A percentile compares a stretch with the other conserved stretches of the same genome.
phyloP scores from a whole-genome alignment of 139 green algal genomes.

The Coccomyxa sp. region DNA sequence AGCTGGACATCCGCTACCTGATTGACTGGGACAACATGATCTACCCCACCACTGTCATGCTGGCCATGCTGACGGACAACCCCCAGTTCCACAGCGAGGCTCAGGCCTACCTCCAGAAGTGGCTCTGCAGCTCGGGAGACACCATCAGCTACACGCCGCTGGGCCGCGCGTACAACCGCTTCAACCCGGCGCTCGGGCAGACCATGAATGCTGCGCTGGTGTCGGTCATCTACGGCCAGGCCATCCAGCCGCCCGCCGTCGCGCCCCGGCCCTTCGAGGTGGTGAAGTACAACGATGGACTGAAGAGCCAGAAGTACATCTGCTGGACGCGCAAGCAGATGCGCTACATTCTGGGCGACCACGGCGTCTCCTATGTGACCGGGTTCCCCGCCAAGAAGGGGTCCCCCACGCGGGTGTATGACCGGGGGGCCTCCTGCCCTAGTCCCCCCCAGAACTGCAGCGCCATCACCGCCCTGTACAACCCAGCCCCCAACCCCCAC shows the following conservation, averaged over 20 bases:
- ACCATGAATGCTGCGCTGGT: conserved; percentile 58
- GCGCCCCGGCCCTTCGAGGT: neutral
- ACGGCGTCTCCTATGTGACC: conserved; percentile 24
- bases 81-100: conserved; percentile 26
- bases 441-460: conserved; percentile 3
- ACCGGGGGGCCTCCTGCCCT: conserved; percentile 53
- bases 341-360: conserved; percentile 61
- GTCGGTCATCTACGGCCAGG: conserved; percentile 38
- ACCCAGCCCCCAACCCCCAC: conserved; percentile 59
- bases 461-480: conserved; percentile 2
- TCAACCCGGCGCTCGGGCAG: conserved; percentile 33
- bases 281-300: conserved; percentile 1
- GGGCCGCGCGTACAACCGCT: conserved; percentile 43
- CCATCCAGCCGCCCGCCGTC: conserved; percentile 11
- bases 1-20: conserved; percentile 4
- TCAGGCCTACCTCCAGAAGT: conserved; percentile 38
- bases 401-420: conserved; percentile 7
- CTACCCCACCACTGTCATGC: conserved; percentile 38
- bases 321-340: conserved; percentile 60
- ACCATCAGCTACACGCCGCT: conserved; percentile 38
- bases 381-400: conserved; percentile 21
- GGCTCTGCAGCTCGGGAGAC: conserved; percentile 42
- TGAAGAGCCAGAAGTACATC: conserved; percentile 21
- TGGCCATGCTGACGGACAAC: conserved; percentile 46
- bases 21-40: conserved; percentile 57